These are phyloP conservation scores for Mortierella sp. DNA, from an alignment of 371 early-diverging fungal genomes.

Conservation along the genomic window DNA sequence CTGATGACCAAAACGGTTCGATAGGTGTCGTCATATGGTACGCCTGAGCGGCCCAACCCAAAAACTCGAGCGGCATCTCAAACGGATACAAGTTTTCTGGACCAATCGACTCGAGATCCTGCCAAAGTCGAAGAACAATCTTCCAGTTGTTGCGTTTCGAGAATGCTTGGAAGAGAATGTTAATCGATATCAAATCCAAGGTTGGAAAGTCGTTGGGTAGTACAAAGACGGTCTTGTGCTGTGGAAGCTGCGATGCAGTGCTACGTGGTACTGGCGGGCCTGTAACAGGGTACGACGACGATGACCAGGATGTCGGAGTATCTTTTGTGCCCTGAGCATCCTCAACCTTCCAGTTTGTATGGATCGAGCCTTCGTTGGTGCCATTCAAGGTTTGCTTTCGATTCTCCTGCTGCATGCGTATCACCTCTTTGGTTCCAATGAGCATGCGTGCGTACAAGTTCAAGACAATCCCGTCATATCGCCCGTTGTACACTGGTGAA, in stretches of 20 bases:
- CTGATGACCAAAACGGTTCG: neutral
- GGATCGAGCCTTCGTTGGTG: neutral
- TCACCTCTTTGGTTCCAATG: conserved; percentile 16
- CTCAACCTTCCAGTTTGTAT: neutral
- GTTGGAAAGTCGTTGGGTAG: conserved; percentile 16
- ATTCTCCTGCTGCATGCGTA: conserved; percentile 2
- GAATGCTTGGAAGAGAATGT: conserved; percentile 37
- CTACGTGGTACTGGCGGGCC: no score
- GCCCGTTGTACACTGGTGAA: conserved; percentile 25
- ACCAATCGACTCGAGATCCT: conserved; percentile 36
- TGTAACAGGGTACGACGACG: neutral
- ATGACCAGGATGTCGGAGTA: neutral
- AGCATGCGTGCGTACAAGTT: conserved; percentile 44
- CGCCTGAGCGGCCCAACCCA: conserved; percentile 42
- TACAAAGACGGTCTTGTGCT: neutral
- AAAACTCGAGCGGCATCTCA: conserved; percentile 37
- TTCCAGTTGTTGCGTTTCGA: conserved; percentile 36
- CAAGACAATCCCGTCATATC: conserved; percentile 39
- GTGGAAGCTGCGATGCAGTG: no score
- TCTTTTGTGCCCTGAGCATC: neutral
- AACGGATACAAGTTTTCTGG: conserved; percentile 34
- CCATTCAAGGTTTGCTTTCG: neutral
- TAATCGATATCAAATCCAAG: conserved; percentile 30
- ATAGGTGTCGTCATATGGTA: conserved; percentile 17
- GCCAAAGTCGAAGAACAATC: conserved; percentile 42